phyloP scores from a whole-genome alignment of 768 basidiomycete genomes.

The Tricholoma saponaceum region DNA sequence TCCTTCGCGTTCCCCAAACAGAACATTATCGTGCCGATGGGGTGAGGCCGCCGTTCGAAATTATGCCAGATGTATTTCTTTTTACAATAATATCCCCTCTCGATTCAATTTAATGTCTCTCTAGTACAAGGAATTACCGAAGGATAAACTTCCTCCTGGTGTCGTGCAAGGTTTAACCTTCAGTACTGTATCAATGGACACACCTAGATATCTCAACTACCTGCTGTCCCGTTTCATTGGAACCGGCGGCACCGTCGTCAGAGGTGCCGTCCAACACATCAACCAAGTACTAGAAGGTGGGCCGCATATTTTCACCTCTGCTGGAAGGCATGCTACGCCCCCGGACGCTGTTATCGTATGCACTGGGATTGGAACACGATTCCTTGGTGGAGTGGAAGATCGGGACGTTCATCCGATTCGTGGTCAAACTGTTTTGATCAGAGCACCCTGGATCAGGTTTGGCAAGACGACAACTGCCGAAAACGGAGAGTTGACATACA shows the following conservation, averaged over 20 bases:
- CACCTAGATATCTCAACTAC: slow-evolving; percentile 66
- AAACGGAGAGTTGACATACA: slow-evolving; percentile 50
- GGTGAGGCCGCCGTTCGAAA: slow-evolving; percentile 37
- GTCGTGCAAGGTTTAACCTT: slow-evolving; percentile 51
- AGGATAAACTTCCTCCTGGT: slow-evolving; percentile 29
- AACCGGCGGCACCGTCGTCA: slow-evolving; percentile 58
- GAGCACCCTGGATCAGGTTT: slow-evolving; percentile 63
- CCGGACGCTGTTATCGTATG: slow-evolving; percentile 66
- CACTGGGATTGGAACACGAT: slow-evolving; percentile 68
- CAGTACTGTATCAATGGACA: slow-evolving; percentile 67
- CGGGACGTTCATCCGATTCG: slow-evolving; percentile 68
- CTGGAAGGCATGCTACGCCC: slow-evolving; percentile 15
- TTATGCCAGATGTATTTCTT: slow-evolving; percentile 49
- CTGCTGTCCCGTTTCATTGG: slow-evolving; percentile 61
- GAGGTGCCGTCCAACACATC: slow-evolving; percentile 63
- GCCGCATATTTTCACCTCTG: slow-evolving; percentile 27
- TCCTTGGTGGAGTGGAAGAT: slow-evolving; percentile 82
- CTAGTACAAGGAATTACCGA: slow-evolving; percentile 34
- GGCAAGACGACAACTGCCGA: slow-evolving; percentile 43
- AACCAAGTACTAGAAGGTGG: slow-evolving; percentile 66
- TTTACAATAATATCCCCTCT: neutral
- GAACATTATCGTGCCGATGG: slow-evolving; percentile 49
- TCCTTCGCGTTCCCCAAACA: slow-evolving; percentile 59
- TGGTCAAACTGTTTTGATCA: slow-evolving; percentile 78
- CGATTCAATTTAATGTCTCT: neutral